A percentile compares a stretch with the other conserved stretches of the same genome.
Evolutionary conservation across 2,329 filamentous ascomycete species (phyloP).

Genomic region (Pyrenophora teres): DNA sequence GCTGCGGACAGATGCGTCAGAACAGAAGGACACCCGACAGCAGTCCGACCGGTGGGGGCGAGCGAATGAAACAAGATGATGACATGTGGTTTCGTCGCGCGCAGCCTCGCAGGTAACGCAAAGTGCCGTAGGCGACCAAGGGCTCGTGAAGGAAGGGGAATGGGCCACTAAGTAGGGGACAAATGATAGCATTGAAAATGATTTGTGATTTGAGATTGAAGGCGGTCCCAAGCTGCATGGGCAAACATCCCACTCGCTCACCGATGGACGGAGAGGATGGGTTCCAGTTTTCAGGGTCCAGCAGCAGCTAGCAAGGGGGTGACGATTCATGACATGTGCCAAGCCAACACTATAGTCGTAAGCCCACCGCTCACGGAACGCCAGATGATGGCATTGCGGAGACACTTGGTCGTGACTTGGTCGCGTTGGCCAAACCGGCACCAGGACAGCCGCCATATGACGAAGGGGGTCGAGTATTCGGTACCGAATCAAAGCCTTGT

Average conservation of each 20-base stretch:
- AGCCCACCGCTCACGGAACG: constrained; percentile 15
- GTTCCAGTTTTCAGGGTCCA: constrained; percentile 26
- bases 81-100: constrained; percentile 8
- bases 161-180: constrained; percentile 4
- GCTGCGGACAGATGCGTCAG: constrained; percentile 9
- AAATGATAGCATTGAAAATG: constrained; percentile 16
- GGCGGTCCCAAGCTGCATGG: constrained; percentile 12
- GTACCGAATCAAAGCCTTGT: constrained; percentile 5
- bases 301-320: constrained; percentile 12
- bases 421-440: constrained; percentile 7
- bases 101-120: constrained; percentile 11
- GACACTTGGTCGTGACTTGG: constrained; percentile 4
- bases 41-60: no score
- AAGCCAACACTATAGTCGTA: constrained; percentile 13
- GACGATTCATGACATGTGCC: constrained; percentile 28
- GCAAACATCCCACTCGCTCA: constrained; percentile 23
- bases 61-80: constrained; percentile 14
- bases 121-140: constrained; percentile 7
- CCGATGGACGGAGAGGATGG: constrained; percentile 10
- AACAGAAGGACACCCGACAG: constrained; percentile 14
- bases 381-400: constrained; percentile 30
- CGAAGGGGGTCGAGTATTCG: constrained; percentile 5
- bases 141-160: background rate
- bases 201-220: background rate
- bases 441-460: constrained; percentile 9